Conservation (phyloP, 371 early-diverging fungal genomes). For the Apophysomyces ossiformis region DNA sequence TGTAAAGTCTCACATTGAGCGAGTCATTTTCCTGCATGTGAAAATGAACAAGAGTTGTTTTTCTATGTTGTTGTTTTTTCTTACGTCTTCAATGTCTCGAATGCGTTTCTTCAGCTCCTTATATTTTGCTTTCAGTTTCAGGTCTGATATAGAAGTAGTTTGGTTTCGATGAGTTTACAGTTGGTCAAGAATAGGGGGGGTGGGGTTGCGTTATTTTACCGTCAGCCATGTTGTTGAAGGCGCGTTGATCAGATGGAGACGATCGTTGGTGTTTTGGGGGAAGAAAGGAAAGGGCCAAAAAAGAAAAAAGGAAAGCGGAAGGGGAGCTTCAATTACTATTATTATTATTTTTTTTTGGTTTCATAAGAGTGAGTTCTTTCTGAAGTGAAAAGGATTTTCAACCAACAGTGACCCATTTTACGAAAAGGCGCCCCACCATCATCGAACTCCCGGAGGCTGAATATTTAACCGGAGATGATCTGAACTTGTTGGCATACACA, state of each 20-base stretch:
- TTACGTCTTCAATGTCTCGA: slow-evolving; percentile 65
- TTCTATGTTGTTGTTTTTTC: neutral
- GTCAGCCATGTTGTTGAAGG: neutral
- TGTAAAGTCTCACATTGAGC: slow-evolving; percentile 43
- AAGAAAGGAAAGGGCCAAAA: neutral
- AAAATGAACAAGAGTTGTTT: neutral
- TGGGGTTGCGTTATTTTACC: neutral
- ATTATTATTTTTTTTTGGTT: slow-evolving; percentile 3
- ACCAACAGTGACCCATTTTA: too few relatives aligned
- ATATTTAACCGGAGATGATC: slow-evolving; percentile 1
- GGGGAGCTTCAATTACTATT: slow-evolving; percentile 1
- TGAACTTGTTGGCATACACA: too few relatives aligned
- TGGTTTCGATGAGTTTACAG: neutral
- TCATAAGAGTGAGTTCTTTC: neutral
- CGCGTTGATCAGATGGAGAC: slow-evolving; percentile 9
- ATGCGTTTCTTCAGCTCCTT: slow-evolving; percentile 64
- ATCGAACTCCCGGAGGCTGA: slow-evolving; percentile 3
- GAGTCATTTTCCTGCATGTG: slow-evolving; percentile 47
- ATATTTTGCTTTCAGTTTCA: slow-evolving; percentile 54
- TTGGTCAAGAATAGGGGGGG: neutral
- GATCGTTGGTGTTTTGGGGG: neutral
- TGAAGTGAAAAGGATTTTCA: too few relatives aligned
- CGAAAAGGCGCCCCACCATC: neutral
- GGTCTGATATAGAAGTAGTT: neutral
- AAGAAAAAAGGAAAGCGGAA: slow-evolving; percentile 10